Conservation (phyloP, 2,329 filamentous ascomycete species). For the Aspergillus jensenii region DNA sequence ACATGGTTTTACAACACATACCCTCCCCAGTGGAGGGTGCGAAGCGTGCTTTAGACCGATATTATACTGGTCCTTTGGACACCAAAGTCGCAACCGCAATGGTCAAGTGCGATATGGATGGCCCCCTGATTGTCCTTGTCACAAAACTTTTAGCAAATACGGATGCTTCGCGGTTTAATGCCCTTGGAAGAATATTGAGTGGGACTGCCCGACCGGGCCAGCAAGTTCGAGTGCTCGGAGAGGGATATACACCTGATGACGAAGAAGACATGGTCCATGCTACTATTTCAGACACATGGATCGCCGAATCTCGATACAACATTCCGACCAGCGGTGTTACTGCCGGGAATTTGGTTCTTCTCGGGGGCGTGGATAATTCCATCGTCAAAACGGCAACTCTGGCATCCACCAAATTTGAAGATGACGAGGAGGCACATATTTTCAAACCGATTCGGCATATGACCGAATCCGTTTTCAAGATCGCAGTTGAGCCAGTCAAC, state of each 20-base stretch:
- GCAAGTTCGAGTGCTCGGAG: conserved; percentile 86
- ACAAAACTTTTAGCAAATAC: conserved; percentile 89
- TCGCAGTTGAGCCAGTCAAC: conserved; percentile 97
- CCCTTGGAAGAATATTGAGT: conserved; percentile 88
- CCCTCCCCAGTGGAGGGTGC: conserved; percentile 82
- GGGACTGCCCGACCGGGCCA: conserved; percentile 80
- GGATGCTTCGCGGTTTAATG: conserved; percentile 88
- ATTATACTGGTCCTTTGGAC: conserved; percentile 89
- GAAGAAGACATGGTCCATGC: conserved; percentile 95
- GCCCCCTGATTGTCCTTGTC: conserved; percentile 85
- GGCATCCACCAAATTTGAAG: conserved; percentile 73
- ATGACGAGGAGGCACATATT: conserved; percentile 91
- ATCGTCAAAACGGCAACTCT: conserved; percentile 97
- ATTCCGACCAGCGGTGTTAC: conserved; percentile 89
- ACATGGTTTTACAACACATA: conserved; percentile 89
- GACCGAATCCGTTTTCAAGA: conserved; percentile 95
- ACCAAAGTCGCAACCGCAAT: conserved; percentile 78
- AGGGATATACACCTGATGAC: conserved; percentile 93
- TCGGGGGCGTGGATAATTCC: conserved; percentile 92
- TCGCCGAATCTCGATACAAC: conserved; percentile 90
- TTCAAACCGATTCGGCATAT: conserved; percentile 93
- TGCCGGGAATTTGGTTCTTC: conserved; percentile 88
- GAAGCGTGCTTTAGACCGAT: conserved; percentile 72
- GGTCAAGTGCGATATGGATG: conserved; percentile 79
- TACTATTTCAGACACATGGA: conserved; percentile 81